A percentile compares a stretch with the other conserved stretches of the same genome.
These are phyloP conservation scores for Aureobasidium pullulans DNA, from an alignment of 2,329 filamentous ascomycete species.

Conservation along the genomic window DNA sequence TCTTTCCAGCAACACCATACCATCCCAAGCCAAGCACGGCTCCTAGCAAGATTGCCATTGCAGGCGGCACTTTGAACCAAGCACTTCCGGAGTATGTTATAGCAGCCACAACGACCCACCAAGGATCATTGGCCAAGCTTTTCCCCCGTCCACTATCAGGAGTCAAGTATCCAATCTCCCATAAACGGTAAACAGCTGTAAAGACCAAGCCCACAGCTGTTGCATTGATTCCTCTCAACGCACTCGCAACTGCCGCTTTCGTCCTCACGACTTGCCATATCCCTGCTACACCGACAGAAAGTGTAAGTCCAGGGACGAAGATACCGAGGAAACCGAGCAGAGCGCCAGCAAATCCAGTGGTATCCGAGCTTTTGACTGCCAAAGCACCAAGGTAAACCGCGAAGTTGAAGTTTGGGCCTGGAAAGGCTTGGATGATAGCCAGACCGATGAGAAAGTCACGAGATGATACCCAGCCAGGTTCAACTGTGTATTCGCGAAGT, in stretches of 20 bases:
- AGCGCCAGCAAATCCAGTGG: conserved; percentile 28
- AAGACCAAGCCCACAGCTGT: conserved; percentile 37
- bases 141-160: conserved; percentile 28
- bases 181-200: conserved; percentile 38
- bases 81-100: conserved; percentile 34
- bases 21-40: conserved; percentile 32
- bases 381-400: conserved; percentile 37
- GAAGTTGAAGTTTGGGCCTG: conserved; percentile 55
- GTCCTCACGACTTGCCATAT: conserved; percentile 33
- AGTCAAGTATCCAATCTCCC: conserved; percentile 38
- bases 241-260: conserved; percentile 27
- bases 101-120: conserved; percentile 39
- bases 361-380: conserved; percentile 23
- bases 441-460: conserved; percentile 67
- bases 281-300: conserved; percentile 31
- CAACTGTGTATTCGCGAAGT: conserved; percentile 46
- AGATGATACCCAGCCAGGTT: conserved; percentile 61
- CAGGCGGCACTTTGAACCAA: conserved; percentile 34
- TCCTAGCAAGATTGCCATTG: conserved; percentile 33
- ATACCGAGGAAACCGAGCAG: conserved; percentile 34
- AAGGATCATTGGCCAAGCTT: conserved; percentile 33
- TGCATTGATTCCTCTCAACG: conserved; percentile 35
- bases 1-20: conserved; percentile 29
- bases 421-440: conserved; percentile 64
- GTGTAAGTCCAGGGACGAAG: conserved; percentile 33